Base-by-base conservation (phyloP, 1,139 yeast genomes). In the Scheffersomyces cryptocercus region DNA sequence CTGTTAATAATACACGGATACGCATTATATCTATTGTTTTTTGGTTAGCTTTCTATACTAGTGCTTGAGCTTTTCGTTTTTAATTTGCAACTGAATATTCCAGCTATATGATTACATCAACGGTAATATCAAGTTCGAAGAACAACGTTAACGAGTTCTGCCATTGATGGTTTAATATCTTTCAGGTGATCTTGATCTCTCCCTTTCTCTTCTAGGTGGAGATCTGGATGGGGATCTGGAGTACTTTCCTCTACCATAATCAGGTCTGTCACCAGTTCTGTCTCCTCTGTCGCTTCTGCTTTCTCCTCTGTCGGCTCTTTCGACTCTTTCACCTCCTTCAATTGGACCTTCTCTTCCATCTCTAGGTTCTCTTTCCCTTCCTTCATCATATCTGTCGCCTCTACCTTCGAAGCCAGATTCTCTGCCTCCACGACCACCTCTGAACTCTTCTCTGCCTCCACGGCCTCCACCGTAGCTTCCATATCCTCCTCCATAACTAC, bases 201-300 rank as follows among this genome's bases (percentile, higher is more conserved):
- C 54, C 40, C 56, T 54, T 13, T 50, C 56, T 37, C 59, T 48
- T 52, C 68, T 63, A 44, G 62, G 61, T 12, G 75, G 75, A 11
- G 75, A 68, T 54, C 77, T 67, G 3, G 74, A 67, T 10, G 75
- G 73, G 2, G 73, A 67, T 51, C 74, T 63, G 31, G 75, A 67
- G 48, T 61, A 68, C 47, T 64, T 61, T 9, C 64, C 67, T 47
- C 70, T 54, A 14, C 54, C 59, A 43, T 50, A 53, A 28, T 53
- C 58, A 14, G 46, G 46, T 28, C 45, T 44, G 30, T 43, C 47
- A 13, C 45, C 47, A 26, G 42, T 39, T 28, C 44, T 40, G 29
- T 47, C 53, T 3, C 26, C 26, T 20, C 26, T 20, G 26, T 20
- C 26, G 9, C 26, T 20, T 20, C 26, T 20, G 26, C 7, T 20